phyloP scores from a whole-genome alignment of 2,329 filamentous ascomycete species.

The Penicillium sp. region DNA sequence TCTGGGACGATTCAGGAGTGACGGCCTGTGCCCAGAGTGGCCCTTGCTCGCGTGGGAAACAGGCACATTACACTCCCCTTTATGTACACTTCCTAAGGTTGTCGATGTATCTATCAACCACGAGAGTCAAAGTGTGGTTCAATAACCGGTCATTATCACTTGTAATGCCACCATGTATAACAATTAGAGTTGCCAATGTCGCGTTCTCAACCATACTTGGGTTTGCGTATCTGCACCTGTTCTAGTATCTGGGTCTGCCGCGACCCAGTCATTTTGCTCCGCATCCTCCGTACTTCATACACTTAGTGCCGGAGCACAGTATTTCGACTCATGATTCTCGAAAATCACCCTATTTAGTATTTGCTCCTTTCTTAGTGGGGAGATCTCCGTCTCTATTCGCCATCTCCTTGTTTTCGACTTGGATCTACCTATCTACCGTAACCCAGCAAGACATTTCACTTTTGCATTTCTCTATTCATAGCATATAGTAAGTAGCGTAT shows the following conservation, averaged over 20 bases:
- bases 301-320: slow-evolving; percentile 2
- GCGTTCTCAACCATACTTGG: background rate
- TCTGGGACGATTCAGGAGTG: slow-evolving; percentile 8
- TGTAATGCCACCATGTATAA: background rate
- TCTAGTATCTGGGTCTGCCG: slow-evolving; percentile 19
- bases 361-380: slow-evolving; percentile 10
- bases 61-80: slow-evolving; percentile 13
- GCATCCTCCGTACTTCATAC: background rate
- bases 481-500: too few relatives aligned
- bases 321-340: slow-evolving; percentile 18
- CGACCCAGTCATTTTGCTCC: slow-evolving; percentile 27
- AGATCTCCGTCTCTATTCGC: slow-evolving; percentile 5
- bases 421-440: background rate
- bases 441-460: background rate
- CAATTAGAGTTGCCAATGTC: background rate
- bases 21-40: slow-evolving; percentile 17
- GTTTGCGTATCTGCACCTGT: background rate
- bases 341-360: slow-evolving; percentile 16
- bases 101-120: slow-evolving; percentile 10
- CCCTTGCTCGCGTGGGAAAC: slow-evolving; percentile 22
- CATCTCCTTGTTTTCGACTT: background rate
- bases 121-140: background rate
- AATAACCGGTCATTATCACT: background rate
- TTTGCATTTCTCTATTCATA: background rate
- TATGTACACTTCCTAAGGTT: background rate